Conservation (phyloP, 768 basidiomycete genomes). For the Phlebiopsis flavidoalba region DNA sequence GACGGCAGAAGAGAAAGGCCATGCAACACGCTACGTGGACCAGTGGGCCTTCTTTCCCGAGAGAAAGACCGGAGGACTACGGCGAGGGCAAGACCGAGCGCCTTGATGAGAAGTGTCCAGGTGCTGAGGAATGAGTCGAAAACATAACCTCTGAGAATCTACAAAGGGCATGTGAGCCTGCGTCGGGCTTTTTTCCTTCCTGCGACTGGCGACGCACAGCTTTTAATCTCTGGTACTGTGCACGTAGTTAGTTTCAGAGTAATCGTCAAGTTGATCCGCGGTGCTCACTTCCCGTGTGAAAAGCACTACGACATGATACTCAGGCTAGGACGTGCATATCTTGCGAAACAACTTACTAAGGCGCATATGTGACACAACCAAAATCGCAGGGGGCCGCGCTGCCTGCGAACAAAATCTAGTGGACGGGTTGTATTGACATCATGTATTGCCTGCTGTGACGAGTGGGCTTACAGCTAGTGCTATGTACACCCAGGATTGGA, state of each 20-base stretch:
- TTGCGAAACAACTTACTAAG: slow-evolving; percentile 45
- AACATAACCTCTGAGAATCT: slow-evolving; percentile 83
- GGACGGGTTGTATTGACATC: background rate
- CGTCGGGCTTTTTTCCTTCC: background rate
- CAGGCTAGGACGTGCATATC: background rate
- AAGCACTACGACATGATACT: slow-evolving; percentile 42
- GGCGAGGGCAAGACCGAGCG: slow-evolving; percentile 73
- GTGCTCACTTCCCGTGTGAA: slow-evolving; percentile 69
- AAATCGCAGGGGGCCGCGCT: slow-evolving; percentile 57
- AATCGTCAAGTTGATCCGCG: background rate
- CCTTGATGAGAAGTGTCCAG: slow-evolving; percentile 84
- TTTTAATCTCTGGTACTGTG: slow-evolving; percentile 74
- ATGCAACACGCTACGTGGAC: slow-evolving; percentile 85
- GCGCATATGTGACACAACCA: slow-evolving; percentile 65
- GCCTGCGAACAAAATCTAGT: slow-evolving; percentile 55
- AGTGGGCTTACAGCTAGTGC: slow-evolving; percentile 48
- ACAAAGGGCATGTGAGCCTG: background rate
- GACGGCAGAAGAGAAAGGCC: slow-evolving; percentile 60
- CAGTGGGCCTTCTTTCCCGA: slow-evolving; percentile 86
- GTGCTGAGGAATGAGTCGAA: slow-evolving; percentile 82
- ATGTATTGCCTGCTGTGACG: no score
- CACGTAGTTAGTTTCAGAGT: background rate
- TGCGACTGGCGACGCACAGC: slow-evolving; percentile 41
- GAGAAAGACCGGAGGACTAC: slow-evolving; percentile 81
- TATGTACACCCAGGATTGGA: slow-evolving; percentile 64